Evolutionary conservation across 495 filamentous ascomycete species (phyloP).

Genomic region (Trichoderma gamsii): DNA sequence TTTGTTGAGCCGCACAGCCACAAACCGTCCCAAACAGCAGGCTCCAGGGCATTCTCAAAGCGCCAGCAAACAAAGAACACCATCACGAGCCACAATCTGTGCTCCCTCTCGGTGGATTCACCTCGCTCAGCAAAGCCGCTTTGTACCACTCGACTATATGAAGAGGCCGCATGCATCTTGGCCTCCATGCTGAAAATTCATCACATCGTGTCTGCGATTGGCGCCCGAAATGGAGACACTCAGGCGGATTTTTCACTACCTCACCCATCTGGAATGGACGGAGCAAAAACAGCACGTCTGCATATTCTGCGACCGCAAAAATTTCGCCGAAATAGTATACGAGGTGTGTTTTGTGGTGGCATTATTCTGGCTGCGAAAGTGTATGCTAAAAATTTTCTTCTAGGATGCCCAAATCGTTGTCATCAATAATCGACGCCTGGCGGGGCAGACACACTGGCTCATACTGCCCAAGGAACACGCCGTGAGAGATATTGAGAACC

Average conservation of each 20-base stretch:
- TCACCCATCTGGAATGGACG: background rate
- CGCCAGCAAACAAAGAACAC: no score
- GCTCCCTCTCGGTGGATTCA: no score
- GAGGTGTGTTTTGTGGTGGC: background rate
- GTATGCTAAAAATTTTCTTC: background rate
- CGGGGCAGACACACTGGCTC: background rate
- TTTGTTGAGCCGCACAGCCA: no score
- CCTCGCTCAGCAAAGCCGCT: no score
- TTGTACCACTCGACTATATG: no score
- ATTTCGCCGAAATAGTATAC: background rate
- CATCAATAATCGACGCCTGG: background rate
- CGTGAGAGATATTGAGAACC: background rate
- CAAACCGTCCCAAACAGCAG: no score
- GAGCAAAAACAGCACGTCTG: background rate
- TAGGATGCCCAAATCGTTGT: background rate
- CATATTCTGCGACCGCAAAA: background rate
- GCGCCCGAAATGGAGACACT: background rate
- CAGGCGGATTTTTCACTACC: background rate
- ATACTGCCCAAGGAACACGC: background rate
- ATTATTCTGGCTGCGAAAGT: background rate
- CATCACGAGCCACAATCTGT: no score
- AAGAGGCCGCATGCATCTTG: no score
- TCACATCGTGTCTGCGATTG: no score
- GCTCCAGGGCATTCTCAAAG: no score
- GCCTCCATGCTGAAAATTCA: no score